A percentile compares a stretch with the other conserved stretches of the same genome.
Evolutionary conservation across 2,329 filamentous ascomycete genomes (phyloP).

Genomic region (Aspergillus sp.): DNA sequence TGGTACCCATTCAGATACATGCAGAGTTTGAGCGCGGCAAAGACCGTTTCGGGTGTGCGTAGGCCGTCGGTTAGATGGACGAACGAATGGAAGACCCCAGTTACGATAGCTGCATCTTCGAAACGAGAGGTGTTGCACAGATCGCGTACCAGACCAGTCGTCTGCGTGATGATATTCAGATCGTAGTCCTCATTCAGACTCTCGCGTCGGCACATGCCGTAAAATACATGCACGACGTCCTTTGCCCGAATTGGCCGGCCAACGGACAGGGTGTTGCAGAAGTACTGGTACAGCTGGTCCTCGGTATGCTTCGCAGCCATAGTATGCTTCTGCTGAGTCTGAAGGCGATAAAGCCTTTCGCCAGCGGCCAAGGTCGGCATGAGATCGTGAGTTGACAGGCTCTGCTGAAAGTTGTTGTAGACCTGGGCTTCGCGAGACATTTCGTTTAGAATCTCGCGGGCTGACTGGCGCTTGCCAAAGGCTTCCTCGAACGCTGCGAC

Average conservation of each 20-base stretch:
- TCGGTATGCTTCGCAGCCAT: conserved; percentile 36
- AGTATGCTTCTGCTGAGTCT: conserved; percentile 37
- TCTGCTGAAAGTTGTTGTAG: conserved; percentile 45
- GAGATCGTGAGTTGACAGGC: conserved; percentile 38
- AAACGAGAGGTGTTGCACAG: conserved; percentile 37
- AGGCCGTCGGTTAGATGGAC: conserved; percentile 40
- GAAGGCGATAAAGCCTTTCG: conserved; percentile 35
- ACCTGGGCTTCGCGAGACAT: conserved; percentile 48
- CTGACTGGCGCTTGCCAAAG: conserved; percentile 42
- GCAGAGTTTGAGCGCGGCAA: conserved; percentile 43
- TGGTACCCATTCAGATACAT: conserved; percentile 41
- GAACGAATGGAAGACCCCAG: conserved; percentile 40
- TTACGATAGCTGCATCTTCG: conserved; percentile 40
- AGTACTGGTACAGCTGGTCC: conserved; percentile 42
- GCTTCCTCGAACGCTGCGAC: conserved; percentile 51
- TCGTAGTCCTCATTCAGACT: conserved; percentile 35
- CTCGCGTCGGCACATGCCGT: conserved; percentile 38
- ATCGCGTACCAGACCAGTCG: conserved; percentile 33
- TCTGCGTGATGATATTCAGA: conserved; percentile 36
- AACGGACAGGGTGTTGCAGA: conserved; percentile 39
- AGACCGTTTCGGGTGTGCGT: conserved; percentile 37
- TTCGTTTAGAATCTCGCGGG: conserved; percentile 49
- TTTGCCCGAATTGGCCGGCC: conserved; percentile 29
- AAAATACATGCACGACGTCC: conserved; percentile 38
- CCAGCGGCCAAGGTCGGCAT: conserved; percentile 38